phyloP scores from a whole-genome alignment of 2,329 filamentous ascomycete genomes.

The Penicillium sp. region DNA sequence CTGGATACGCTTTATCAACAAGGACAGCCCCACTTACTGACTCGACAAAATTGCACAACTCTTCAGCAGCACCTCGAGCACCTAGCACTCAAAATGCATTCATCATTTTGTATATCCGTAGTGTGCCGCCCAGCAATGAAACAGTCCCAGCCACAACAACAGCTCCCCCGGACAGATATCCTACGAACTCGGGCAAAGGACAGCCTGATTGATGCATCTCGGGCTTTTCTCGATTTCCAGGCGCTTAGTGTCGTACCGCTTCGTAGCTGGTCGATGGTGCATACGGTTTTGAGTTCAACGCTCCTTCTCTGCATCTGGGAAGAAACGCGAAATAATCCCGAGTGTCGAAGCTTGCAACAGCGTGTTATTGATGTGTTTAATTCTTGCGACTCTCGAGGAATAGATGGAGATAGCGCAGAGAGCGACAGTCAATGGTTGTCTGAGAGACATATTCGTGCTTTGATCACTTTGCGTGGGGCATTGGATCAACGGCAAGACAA shows the following conservation, averaged over 20 bases:
- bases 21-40: constrained; percentile 52
- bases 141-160: constrained; percentile 10
- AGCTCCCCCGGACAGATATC: constrained; percentile 3
- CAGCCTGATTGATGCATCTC: constrained; percentile 30
- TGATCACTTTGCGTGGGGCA: constrained; percentile 26
- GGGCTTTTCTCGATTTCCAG: constrained; percentile 35
- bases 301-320: constrained; percentile 37
- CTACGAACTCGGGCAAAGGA: constrained; percentile 26
- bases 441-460: constrained; percentile 29
- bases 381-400: constrained; percentile 12
- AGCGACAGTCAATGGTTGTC: constrained; percentile 31
- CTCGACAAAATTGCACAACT: constrained; percentile 38
- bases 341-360: constrained; percentile 32
- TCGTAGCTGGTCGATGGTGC: constrained; percentile 37
- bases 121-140: constrained; percentile 57
- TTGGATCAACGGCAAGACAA: constrained; percentile 17
- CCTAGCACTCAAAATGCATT: constrained; percentile 52
- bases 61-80: constrained; percentile 54
- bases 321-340: constrained; percentile 29
- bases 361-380: constrained; percentile 33
- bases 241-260: constrained; percentile 32
- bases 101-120: constrained; percentile 54
- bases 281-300: constrained; percentile 35
- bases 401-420: constrained; percentile 11
- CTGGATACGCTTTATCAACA: constrained; percentile 48